Evolutionary conservation across 345 rosid species (phyloP).

Genomic region (Eucalyptus erythrocorys): DNA sequence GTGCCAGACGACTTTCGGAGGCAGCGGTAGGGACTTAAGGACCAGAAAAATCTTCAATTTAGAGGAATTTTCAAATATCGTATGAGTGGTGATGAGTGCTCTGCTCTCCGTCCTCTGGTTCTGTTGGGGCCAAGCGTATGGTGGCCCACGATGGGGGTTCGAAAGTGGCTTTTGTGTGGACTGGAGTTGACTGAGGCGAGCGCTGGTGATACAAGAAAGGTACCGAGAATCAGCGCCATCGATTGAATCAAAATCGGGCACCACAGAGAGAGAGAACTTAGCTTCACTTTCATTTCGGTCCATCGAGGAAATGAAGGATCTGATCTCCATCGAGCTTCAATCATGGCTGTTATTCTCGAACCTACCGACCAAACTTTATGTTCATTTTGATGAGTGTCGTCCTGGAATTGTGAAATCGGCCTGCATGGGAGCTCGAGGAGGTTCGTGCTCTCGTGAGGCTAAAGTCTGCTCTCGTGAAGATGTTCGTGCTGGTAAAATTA

Average conservation of each 20-base stretch:
- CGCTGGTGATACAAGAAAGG: neutral
- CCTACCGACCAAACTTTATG: too few species aligned
- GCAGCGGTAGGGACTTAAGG: fast-evolving
- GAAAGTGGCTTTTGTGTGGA: fast-evolving
- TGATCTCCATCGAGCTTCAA: neutral
- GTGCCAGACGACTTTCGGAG: neutral
- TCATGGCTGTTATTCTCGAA: neutral
- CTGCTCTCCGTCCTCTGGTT: neutral
- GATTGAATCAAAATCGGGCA: neutral
- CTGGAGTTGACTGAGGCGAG: neutral
- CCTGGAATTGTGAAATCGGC: too few species aligned
- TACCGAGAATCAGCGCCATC: fast-evolving
- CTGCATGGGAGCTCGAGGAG: too few species aligned
- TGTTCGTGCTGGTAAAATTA: fast-evolving
- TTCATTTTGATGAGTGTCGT: too few species aligned
- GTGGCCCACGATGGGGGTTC: fast-evolving
- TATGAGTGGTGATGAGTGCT: neutral
- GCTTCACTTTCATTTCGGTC: neutral
- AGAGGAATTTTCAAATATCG: neutral
- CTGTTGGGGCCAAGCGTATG: fast-evolving
- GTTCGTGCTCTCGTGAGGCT: too few species aligned
- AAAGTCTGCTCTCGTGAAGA: too few species aligned
- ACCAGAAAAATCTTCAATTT: too few species aligned
- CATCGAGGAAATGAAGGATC: neutral
- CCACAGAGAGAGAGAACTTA: neutral